Evolutionary conservation across 306 rosid species (phyloP).

Genomic region (Alnus glutinosa): DNA sequence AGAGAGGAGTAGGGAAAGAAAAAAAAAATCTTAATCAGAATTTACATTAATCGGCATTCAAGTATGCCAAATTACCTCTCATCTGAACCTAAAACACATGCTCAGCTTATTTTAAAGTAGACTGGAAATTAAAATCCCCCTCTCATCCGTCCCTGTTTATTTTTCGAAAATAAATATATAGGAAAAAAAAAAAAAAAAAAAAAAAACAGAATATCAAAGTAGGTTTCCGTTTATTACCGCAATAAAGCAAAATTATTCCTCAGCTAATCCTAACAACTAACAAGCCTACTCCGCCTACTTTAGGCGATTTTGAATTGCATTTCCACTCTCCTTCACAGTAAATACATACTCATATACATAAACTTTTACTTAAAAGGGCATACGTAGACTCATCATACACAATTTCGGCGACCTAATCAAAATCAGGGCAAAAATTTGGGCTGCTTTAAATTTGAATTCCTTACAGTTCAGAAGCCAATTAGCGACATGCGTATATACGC

Average conservation of each 20-base stretch:
- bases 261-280: not conserved
- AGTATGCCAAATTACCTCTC: not conserved
- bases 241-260: not conserved
- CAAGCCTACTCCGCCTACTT: not conserved
- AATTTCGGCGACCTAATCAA: not conserved
- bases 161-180: not conserved
- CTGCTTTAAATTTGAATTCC: not conserved
- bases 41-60: not conserved
- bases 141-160: not conserved
- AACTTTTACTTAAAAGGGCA: not conserved
- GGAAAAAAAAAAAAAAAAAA: not conserved
- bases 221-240: not conserved
- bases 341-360: not conserved
- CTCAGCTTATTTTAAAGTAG: not conserved
- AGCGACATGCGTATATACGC: not conserved
- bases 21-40: not conserved
- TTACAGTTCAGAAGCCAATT: conserved; percentile 4
- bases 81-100: not conserved
- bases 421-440: not conserved
- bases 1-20: not conserved
- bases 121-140: not conserved
- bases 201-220: not conserved
- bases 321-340: not conserved
- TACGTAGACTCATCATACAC: not conserved
- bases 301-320: not conserved